Evolutionary conservation across 2,329 filamentous ascomycete genomes (phyloP), one percentile per base, ranked within the genome.

Genomic region (Neofusicoccum laricinum): DNA sequence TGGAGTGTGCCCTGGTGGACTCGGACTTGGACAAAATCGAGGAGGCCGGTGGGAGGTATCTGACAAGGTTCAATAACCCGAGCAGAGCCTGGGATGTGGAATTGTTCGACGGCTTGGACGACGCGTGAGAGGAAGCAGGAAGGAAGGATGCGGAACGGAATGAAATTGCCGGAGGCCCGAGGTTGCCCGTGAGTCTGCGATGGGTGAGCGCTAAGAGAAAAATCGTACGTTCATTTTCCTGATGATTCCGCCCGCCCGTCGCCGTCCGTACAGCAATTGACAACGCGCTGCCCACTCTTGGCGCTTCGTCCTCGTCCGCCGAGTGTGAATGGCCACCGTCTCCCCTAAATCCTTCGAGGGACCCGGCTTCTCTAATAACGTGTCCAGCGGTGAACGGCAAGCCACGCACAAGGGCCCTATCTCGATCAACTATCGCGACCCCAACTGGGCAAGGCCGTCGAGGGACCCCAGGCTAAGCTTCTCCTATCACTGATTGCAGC

Each of bases 31-130:
- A 67, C 51, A 66, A 67, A 50, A 69, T 79, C 21, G 65, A 67
- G 12, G 64, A 66, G 49, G 49, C 78, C 43, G 75, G 76, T 15
- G 71, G 73, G 68, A 73, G 71, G 63, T 69, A 71, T 43, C 50
- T 69, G 64, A 69, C 72, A 48, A 69, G 78, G 58, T 79, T 76
- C 67, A 79, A 79, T 61, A 76, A 79, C 64, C 78, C 78, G 4
- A 71, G 71, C 36, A 73, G 76, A 65, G 69, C 69, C 12, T 81
- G 78, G 78, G 75, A 74, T 2, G 72, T 79, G 4, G 66, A 72
- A n/a, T 66, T 80, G 63, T 80, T 78, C 68, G 72, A 79, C 63
- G 79, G 78, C 0, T 68, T 82, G 61, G 79, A 82, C n/a, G 66
- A 61, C 17, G 62, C 59, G 14, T 67, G 55, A 59, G 14, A 21